Conservation (phyloP, 495 filamentous ascomycete species). For the Trichoderma gamsii region DNA sequence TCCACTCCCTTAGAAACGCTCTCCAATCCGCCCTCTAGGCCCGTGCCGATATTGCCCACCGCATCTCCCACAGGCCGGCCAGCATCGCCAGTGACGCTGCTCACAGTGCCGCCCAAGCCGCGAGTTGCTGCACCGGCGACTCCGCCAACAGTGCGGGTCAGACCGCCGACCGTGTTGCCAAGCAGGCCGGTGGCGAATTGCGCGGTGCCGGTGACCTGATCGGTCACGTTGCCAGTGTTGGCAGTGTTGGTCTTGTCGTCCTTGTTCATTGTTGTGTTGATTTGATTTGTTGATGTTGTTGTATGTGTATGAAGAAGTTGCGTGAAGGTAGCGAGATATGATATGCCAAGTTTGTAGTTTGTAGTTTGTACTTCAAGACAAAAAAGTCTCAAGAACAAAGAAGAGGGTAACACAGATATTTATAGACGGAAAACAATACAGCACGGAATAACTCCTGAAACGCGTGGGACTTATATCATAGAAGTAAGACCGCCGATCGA, state of each 20-base stretch:
- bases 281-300: neutral
- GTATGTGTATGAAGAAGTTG: neutral
- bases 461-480: neutral
- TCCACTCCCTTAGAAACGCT: constrained; percentile 57
- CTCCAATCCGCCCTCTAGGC: constrained; percentile 53
- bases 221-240: constrained; percentile 42
- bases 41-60: constrained; percentile 52
- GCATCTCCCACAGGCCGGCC: constrained; percentile 63
- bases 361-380: neutral
- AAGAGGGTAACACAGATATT: neutral
- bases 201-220: constrained; percentile 57
- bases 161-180: constrained; percentile 46
- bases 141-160: constrained; percentile 61
- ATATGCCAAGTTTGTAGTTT: neutral
- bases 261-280: constrained; percentile 15
- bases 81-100: constrained; percentile 50
- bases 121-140: constrained; percentile 62
- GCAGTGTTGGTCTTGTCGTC: constrained; percentile 27
- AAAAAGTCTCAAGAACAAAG: neutral
- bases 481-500: neutral
- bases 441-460: too few species aligned
- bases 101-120: constrained; percentile 43
- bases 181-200: constrained; percentile 55
- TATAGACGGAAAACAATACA: neutral
- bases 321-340: neutral